Evolutionary conservation across 2,329 filamentous ascomycete genomes (phyloP), one percentile per base, ranked within the genome.

Genomic region (Penicillium sp.): DNA sequence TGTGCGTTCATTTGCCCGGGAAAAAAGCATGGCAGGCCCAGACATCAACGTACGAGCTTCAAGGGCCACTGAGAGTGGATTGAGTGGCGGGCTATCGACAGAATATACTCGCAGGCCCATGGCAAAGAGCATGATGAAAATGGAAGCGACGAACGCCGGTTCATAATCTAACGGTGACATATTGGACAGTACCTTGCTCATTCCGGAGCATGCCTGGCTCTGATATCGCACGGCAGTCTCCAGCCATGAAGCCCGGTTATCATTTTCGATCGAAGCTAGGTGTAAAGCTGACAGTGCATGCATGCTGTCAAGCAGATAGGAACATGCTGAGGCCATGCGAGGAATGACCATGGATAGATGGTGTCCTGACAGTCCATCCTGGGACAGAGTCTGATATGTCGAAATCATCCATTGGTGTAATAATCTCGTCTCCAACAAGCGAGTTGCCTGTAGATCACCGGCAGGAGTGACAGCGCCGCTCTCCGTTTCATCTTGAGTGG

Each of bases 281-380:
- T 79, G 77, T 18, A 79, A 64, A 7, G 77, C 75, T 6, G 76
- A 70, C 9, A 79, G 61, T 5, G 76, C 76, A 4, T 79, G 66
- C 10, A 78, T 64, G 29, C 70, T 71, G 53, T 78, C 72, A 11
- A 79, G 65, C n/a, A 79, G 65, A 41, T 76, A 79, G 3, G 74
- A 68, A 56, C 75, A 71, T 5, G 73, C 67, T 45, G 77, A 74
- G 1, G 74, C 74, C 51, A 75, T 66, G 9, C 66, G 66, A 2
- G 73, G 71, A 7, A 72, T 65, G 7, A 65, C 61, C 23, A 67
- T 66, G 39, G 73, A 70, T 35, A 72, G 70, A 46, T 71, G 68
- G 34, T 70, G 57, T 27, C 64, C 63, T 16, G 69, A 67, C 7
- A 70, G 58, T 2, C 65, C 62, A 26, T 68, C 65, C 27, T 64